These are phyloP conservation scores for Venturia aucupariae DNA, from an alignment of 2,329 filamentous ascomycete genomes.

Conservation along the genomic window DNA sequence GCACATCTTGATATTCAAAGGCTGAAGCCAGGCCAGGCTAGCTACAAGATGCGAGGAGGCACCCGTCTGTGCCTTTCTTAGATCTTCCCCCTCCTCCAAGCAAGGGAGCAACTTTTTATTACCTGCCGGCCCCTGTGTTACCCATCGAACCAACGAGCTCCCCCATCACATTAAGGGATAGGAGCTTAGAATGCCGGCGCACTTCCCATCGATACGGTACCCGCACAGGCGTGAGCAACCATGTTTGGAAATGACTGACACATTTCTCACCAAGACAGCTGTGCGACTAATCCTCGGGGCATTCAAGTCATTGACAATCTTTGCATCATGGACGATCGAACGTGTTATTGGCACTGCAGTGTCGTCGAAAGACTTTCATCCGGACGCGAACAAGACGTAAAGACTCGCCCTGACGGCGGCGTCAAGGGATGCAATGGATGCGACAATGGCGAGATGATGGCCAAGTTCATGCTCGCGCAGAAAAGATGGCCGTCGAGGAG, in stretches of 20 bases:
- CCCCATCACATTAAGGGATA: neutral
- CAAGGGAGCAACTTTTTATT: neutral
- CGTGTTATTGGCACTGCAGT: neutral
- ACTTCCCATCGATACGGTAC: neutral
- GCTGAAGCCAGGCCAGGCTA: neutral
- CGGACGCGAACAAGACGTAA: neutral
- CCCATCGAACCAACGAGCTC: neutral
- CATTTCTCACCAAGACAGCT: neutral
- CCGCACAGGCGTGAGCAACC: neutral
- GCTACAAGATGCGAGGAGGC: constrained; percentile 1
- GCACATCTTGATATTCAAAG: neutral
- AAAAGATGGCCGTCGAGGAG: no score
- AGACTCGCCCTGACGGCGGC: neutral
- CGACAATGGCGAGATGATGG: neutral
- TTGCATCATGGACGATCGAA: neutral
- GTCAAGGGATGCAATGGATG: neutral
- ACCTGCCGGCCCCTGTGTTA: neutral
- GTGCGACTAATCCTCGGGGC: neutral
- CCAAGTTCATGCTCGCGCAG: no score
- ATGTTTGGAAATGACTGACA: neutral
- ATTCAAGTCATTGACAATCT: no score
- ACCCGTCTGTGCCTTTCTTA: neutral
- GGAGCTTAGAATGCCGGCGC: neutral
- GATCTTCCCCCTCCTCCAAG: neutral
- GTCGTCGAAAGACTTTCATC: neutral